These are phyloP conservation scores for Pinguiococcus pyrenoidosus DNA, from an alignment of 108 stramenopile genomes.

Conservation along the genomic window DNA sequence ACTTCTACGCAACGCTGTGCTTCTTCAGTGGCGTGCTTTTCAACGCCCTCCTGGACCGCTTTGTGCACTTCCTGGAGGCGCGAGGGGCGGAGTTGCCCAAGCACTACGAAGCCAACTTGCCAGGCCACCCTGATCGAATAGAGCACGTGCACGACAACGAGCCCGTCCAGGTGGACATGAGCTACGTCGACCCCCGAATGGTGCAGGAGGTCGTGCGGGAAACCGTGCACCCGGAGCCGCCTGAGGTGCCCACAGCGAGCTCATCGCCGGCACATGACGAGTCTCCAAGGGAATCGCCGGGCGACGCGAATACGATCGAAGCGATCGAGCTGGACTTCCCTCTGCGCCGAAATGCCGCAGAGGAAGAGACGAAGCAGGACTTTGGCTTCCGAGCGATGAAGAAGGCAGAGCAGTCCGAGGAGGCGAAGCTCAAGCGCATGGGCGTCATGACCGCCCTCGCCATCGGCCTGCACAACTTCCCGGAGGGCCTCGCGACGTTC, in stretches of 20 bases:
- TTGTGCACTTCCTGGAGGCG: slow-evolving; percentile 21
- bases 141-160: no score
- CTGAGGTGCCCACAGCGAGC: no score
- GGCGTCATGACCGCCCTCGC: slow-evolving; percentile 58
- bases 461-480: slow-evolving; percentile 72
- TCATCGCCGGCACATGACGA: no score
- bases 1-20: slow-evolving; percentile 39
- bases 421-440: slow-evolving; percentile 38
- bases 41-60: slow-evolving; percentile 6
- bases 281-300: background rate
- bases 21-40: slow-evolving; percentile 51
- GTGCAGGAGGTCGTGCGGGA: no score
- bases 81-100: background rate
- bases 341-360: background rate
- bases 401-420: background rate
- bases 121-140: background rate
- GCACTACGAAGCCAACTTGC: background rate
- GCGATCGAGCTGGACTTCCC: background rate
- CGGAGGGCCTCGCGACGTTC: slow-evolving; percentile 76
- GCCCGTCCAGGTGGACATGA: no score
- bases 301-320: background rate
- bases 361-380: background rate
- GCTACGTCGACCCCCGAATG: no score
- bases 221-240: no score
- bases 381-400: background rate